Conservation (phyloP, 345 rosid species). For the Aquilaria sinensis region DNA sequence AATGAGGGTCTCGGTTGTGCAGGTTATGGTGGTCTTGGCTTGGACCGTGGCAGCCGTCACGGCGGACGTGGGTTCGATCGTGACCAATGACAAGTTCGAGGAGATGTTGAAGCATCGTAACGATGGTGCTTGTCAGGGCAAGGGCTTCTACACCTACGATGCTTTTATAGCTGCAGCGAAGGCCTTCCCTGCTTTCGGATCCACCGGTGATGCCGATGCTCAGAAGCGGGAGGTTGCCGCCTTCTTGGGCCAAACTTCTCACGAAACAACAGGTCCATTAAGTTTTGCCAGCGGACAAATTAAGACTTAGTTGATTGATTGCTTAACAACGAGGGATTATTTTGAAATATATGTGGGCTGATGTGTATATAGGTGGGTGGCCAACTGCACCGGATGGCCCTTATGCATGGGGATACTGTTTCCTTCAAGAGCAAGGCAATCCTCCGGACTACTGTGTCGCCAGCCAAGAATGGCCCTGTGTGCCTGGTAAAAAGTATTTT, state of each 20-base stretch:
- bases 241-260: constrained; percentile 34
- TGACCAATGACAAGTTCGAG: constrained; percentile 13
- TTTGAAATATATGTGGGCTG: background rate
- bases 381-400: constrained; percentile 50
- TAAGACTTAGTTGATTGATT: no score
- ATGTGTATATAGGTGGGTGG: constrained; percentile 43
- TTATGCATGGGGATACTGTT: constrained; percentile 57
- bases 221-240: constrained; percentile 33
- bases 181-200: constrained; percentile 27
- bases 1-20: no score
- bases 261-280: constrained; percentile 27
- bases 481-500: constrained; percentile 43
- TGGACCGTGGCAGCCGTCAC: no score
- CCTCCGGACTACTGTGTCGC: constrained; percentile 7
- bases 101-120: constrained; percentile 23
- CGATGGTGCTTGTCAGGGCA: constrained; percentile 20
- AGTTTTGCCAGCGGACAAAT: background rate
- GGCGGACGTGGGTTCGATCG: constrained; percentile 1
- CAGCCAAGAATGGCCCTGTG: constrained; percentile 41
- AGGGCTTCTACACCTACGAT: constrained; percentile 25
- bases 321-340: no score
- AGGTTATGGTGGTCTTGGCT: no score
- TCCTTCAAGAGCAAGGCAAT: constrained; percentile 11
- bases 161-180: constrained; percentile 24
- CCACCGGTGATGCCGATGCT: constrained; percentile 17